These are phyloP conservation scores for Acer negundo DNA, from an alignment of 345 rosid genomes.

Conservation along the genomic window DNA sequence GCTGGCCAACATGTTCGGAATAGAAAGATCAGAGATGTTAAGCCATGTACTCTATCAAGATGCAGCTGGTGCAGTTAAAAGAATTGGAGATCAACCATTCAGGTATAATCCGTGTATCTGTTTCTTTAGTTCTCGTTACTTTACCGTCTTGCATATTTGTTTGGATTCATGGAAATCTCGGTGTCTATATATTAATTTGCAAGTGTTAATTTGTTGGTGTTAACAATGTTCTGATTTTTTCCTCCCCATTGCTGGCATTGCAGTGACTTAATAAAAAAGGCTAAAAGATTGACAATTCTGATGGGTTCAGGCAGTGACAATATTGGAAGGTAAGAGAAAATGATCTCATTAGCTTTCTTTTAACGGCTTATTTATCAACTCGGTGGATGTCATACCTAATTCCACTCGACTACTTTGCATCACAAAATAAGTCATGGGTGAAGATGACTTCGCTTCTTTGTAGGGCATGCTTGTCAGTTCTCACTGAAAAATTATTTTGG, in stretches of 20 bases:
- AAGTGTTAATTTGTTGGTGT: too few species aligned
- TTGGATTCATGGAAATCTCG: background rate
- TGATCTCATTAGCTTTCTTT: background rate
- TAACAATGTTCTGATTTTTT: background rate
- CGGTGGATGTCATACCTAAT: background rate
- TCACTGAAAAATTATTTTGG: background rate
- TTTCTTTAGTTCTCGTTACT: background rate
- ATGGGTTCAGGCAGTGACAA: conserved; percentile 50
- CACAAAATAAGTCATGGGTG: background rate
- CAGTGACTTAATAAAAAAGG: conserved; percentile 68
- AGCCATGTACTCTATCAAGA: conserved; percentile 71
- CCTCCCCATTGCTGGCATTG: conserved; percentile 16
- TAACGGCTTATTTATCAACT: background rate
- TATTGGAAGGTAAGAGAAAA: conserved; percentile 56
- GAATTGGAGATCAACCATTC: conserved; percentile 82
- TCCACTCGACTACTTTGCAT: background rate
- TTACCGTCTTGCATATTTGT: background rate
- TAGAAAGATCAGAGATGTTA: conserved; percentile 61
- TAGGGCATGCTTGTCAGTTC: background rate
- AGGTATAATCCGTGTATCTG: conserved; percentile 43
- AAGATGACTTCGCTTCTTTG: background rate
- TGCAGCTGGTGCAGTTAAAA: conserved; percentile 56
- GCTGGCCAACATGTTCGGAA: conserved; percentile 75
- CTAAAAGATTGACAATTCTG: conserved; percentile 73
- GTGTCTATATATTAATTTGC: too few species aligned